Percentiles rank a stretch among this genome's conserved stretches.
Evolutionary conservation across 805 yeast species (phyloP).

Genomic region (Kluyveromyces nonfermentans): DNA sequence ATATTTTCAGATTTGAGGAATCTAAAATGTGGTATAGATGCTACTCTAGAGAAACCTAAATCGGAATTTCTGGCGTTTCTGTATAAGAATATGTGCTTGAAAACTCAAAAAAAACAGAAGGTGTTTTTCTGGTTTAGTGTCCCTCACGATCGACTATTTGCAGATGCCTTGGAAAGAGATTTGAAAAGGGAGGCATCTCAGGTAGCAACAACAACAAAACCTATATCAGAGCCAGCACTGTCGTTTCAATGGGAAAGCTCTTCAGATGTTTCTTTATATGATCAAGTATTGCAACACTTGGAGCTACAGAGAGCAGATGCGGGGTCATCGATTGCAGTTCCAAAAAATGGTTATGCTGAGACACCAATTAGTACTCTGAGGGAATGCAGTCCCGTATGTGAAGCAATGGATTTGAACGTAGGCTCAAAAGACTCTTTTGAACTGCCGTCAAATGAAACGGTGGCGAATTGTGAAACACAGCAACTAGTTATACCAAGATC

Average conservation of each 20-base stretch:
- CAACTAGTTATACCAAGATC: slow-evolving; percentile 13
- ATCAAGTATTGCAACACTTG: slow-evolving; percentile 41
- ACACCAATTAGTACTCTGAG: neutral
- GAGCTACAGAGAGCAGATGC: slow-evolving; percentile 19
- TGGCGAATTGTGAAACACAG: slow-evolving; percentile 10
- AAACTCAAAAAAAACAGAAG: slow-evolving; percentile 95
- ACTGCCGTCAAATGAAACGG: neutral
- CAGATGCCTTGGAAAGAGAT: slow-evolving; percentile 90
- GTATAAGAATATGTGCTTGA: slow-evolving; percentile 74
- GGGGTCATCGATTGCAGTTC: slow-evolving; percentile 3
- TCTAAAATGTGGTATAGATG: slow-evolving; percentile 78
- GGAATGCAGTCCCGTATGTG: neutral
- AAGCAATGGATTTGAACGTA: neutral
- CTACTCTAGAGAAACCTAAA: slow-evolving; percentile 78
- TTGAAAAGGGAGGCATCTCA: slow-evolving; percentile 60
- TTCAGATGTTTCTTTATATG: slow-evolving; percentile 35
- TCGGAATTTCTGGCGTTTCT: slow-evolving; percentile 77
- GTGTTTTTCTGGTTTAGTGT: slow-evolving; percentile 96
- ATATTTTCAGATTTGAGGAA: slow-evolving; percentile 84
- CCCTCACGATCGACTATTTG: slow-evolving; percentile 83
- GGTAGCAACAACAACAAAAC: slow-evolving; percentile 61
- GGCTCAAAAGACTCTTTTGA: neutral
- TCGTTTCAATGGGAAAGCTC: slow-evolving; percentile 58
- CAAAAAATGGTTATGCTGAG: neutral
- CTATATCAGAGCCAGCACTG: slow-evolving; percentile 69